Evolutionary conservation across 2,329 filamentous ascomycete species (phyloP), one percentile per base, ranked within the genome.

Genomic region (Colletotrichum navitas): DNA sequence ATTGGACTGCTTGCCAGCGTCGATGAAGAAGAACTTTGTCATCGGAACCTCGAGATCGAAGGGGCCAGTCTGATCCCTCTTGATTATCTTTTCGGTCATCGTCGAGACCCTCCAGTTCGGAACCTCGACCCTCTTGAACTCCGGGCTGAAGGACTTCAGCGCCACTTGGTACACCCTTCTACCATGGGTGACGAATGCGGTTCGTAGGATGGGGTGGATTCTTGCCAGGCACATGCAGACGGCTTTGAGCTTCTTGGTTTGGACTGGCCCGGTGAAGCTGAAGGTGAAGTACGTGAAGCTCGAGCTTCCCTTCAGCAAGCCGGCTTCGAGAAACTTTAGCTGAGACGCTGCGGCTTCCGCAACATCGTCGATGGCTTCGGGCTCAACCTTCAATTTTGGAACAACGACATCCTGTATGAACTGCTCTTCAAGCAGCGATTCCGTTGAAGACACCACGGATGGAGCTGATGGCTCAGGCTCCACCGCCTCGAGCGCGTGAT

Each of bases 201-300:
- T 89, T 29, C 88, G 85, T 10, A 91, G 81, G 36, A 88, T 86
- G 0, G 85, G 83, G 52, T 88, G 86, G 45, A 85, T 79, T 43
- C 78, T 77, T 0, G 80, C 79, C 11, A 88, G 79, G 16, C 81
- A 80, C 29, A 80, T 79, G 74, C 86, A 88, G 0, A 85, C 85
- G 1, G 81, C 79, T 69, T 87, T 83, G 1, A 88, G 81, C 71
- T 82, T 83, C 52, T 81, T 80, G 55, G 78, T 74, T 39, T 84
- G 80, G 0, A 88, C 74, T 0, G 81, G 76, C 0, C 85, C 85
- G 32, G 80, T 83, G 77, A 86, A 85, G 43, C 81, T 84, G 70
- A 89, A 82, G 1, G 85, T 77, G 4, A 88, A 79, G 74, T 86
- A 87, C 74, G 82, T 80, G 54, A 88, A 78, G 68, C 86, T 85